These are phyloP conservation scores for Aspergillus tubingensis DNA, from an alignment of 2,329 filamentous ascomycete genomes.

Conservation along the genomic window DNA sequence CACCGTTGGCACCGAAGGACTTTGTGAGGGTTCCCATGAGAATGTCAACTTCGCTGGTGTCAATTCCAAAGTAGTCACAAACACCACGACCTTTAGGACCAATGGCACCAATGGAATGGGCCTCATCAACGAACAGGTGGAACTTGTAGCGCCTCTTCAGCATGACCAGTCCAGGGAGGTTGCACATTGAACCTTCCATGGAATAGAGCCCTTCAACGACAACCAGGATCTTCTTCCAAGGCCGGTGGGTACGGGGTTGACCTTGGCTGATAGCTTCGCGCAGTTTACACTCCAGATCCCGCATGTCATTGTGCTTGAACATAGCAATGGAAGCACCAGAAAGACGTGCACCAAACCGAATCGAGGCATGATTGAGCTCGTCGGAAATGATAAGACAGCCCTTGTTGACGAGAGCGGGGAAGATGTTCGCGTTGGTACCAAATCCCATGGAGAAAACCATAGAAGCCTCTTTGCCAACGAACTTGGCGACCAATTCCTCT, in stretches of 20 bases:
- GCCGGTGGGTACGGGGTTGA: slow-evolving; percentile 94
- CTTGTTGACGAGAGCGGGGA: slow-evolving; percentile 88
- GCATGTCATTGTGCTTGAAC: slow-evolving; percentile 98
- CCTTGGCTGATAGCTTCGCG: slow-evolving; percentile 94
- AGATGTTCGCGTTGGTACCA: slow-evolving; percentile 89
- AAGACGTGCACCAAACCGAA: slow-evolving; percentile 89
- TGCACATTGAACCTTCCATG: slow-evolving; percentile 99
- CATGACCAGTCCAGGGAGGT: slow-evolving; percentile 83
- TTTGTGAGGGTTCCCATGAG: slow-evolving; percentile 98
- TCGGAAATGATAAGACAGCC: slow-evolving; percentile 94
- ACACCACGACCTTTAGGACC: slow-evolving; percentile 87
- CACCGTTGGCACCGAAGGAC: slow-evolving; percentile 96
- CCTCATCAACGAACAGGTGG: slow-evolving; percentile 91
- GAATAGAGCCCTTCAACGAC: slow-evolving; percentile 97
- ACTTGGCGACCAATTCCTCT: slow-evolving; percentile 82
- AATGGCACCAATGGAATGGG: slow-evolving; percentile 91
- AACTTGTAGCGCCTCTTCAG: slow-evolving; percentile 98
- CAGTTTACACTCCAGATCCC: slow-evolving; percentile 78
- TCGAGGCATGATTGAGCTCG: slow-evolving; percentile 96
- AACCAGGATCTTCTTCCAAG: slow-evolving; percentile 98
- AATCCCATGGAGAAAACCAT: slow-evolving; percentile 99
- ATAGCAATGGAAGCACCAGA: slow-evolving; percentile 93
- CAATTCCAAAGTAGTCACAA: slow-evolving; percentile 94
- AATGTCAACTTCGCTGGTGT: slow-evolving; percentile 85
- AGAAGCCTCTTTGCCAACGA: slow-evolving; percentile 89